A percentile compares a stretch with the other conserved stretches of the same genome.
Evolutionary conservation across 768 basidiomycete species (phyloP).

Genomic region (Inosperma sp.): DNA sequence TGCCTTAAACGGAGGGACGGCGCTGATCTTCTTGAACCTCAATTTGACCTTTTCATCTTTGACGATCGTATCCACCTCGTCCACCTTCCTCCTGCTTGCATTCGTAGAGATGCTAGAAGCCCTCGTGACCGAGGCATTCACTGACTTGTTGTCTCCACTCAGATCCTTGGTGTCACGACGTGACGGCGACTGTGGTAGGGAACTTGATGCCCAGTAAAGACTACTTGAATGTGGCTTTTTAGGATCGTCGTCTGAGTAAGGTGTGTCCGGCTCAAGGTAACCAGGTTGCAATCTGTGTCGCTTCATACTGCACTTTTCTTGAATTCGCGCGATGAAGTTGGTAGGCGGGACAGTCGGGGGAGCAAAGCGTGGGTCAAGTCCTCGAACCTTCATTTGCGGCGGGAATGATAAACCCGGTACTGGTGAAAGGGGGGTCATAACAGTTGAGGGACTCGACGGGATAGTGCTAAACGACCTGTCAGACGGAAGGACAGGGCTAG

Average conservation of each 20-base stretch:
- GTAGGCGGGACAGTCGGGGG: conserved; percentile 17
- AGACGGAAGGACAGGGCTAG: not conserved
- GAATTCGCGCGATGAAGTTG: conserved; percentile 38
- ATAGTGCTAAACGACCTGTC: conserved; percentile 4
- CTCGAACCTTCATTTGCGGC: conserved; percentile 6
- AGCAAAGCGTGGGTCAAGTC: conserved; percentile 11
- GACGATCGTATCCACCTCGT: not conserved
- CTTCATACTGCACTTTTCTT: conserved; percentile 39
- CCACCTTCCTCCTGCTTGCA: not conserved
- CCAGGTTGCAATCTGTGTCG: conserved; percentile 34
- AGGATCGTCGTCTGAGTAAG: conserved; percentile 5
- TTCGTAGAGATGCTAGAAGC: not conserved
- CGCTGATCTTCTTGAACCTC: conserved; percentile 42
- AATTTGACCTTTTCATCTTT: conserved; percentile 28
- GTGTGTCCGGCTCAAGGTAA: conserved; percentile 17
- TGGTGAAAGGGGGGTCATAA: not conserved
- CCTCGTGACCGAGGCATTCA: not conserved
- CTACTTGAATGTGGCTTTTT: conserved; percentile 18
- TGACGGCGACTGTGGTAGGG: no score
- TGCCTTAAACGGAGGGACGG: conserved; percentile 66
- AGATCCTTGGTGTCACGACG: no score
- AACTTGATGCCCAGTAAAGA: conserved; percentile 20
- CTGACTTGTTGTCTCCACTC: conserved; percentile 1
- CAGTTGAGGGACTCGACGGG: conserved; percentile 1
- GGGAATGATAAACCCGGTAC: conserved; percentile 5